Evolutionary conservation across 495 filamentous ascomycete species (phyloP).

Genomic region (Neurospora sublineolata): DNA sequence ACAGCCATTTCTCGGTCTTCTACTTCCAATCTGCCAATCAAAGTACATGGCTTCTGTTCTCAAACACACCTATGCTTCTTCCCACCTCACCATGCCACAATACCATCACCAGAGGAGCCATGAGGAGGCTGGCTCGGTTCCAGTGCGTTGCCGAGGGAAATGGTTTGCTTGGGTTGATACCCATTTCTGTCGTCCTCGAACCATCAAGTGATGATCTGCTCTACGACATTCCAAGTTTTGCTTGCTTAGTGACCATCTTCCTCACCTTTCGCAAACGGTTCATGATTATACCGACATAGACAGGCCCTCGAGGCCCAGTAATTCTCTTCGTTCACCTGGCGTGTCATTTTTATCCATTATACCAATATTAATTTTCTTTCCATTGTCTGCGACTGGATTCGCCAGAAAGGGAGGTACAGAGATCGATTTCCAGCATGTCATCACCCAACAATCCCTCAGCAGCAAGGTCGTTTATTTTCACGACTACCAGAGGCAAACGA

Average conservation of each 20-base stretch:
- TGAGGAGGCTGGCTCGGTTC: not conserved
- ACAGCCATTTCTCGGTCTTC: not conserved
- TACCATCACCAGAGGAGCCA: not conserved
- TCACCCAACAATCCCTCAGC: slow-evolving; percentile 24
- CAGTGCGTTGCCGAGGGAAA: not conserved
- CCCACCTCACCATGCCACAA: not conserved
- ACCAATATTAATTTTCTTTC: not conserved
- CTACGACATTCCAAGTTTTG: not conserved
- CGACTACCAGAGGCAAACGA: slow-evolving; percentile 32
- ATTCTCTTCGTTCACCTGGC: not conserved
- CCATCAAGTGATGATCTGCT: not conserved
- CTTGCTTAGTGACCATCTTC: not conserved
- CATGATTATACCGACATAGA: slow-evolving; percentile 31
- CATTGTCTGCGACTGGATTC: slow-evolving; percentile 32
- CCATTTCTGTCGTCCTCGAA: not conserved
- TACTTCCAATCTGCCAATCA: not conserved
- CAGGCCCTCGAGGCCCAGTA: slow-evolving; percentile 27
- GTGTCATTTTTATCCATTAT: not conserved
- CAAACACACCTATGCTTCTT: not conserved
- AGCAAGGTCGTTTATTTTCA: slow-evolving; percentile 21
- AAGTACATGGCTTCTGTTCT: not conserved
- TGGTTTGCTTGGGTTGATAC: not conserved
- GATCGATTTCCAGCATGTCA: slow-evolving; percentile 19
- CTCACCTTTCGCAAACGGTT: slow-evolving; percentile 5
- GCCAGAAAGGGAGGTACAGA: slow-evolving; percentile 11